Conservation (phyloP, 495 filamentous ascomycete genomes). For the Tuber magnatum region DNA sequence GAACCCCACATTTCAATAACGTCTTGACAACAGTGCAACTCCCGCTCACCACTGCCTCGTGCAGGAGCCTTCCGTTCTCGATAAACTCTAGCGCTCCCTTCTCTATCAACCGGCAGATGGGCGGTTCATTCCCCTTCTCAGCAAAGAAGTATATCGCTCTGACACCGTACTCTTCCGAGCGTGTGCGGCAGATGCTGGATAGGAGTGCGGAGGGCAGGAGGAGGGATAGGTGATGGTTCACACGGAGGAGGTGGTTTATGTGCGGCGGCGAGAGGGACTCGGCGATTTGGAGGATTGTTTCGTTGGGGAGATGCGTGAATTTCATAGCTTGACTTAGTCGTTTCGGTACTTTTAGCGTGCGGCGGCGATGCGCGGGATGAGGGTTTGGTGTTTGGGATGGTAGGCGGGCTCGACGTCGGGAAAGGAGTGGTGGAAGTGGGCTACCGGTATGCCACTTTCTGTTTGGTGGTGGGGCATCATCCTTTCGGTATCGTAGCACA, state of each 20-base stretch:
- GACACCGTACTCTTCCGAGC: not conserved
- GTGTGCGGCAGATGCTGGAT: not conserved
- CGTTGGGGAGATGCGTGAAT: not conserved
- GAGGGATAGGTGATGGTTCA: conserved; percentile 3
- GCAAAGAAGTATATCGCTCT: not conserved
- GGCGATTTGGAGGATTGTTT: not conserved
- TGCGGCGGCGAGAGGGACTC: not conserved
- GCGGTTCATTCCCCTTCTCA: not conserved
- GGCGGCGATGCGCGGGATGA: not conserved
- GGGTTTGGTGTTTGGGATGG: not conserved
- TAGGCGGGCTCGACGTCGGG: not conserved
- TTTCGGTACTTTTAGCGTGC: not conserved
- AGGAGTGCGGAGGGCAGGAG: conserved; percentile 2
- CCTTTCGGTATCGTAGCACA: not conserved
- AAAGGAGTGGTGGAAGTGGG: not conserved
- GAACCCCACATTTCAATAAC: not conserved
- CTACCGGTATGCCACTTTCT: not conserved
- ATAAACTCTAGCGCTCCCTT: not conserved
- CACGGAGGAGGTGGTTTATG: not conserved
- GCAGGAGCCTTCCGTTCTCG: not conserved
- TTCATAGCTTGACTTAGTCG: not conserved
- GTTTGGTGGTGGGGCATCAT: not conserved
- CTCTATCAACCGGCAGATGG: not conserved
- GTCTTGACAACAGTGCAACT: not conserved
- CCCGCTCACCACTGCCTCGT: not conserved